Percentiles rank a stretch among this genome's conserved stretches.
Evolutionary conservation across 176 grass and related monocot genomes (phyloP).

Genomic region (Elaeis guineensis): DNA sequence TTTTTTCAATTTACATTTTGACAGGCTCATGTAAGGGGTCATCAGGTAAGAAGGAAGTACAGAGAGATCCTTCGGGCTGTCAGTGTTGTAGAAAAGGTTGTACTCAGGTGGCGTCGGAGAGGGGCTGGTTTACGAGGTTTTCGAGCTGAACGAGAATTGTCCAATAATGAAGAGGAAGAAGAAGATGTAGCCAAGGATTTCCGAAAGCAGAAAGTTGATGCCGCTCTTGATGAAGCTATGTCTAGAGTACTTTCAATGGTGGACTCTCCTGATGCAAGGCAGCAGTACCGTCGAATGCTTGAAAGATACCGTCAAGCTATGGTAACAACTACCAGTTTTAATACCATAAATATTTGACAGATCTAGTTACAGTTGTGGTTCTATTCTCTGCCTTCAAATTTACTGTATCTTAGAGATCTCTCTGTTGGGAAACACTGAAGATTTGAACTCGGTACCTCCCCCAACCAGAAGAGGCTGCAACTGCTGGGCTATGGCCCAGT

Average conservation of each 20-base stretch:
- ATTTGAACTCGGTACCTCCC: too few relatives aligned
- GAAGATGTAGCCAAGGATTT: constrained; percentile 75
- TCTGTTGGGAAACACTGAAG: too few relatives aligned
- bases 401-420: too few relatives aligned
- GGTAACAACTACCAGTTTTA: constrained; percentile 21
- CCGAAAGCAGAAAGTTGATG: constrained; percentile 82
- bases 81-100: constrained; percentile 80
- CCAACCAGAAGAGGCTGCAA: too few relatives aligned
- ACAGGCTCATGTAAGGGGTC: constrained; percentile 90
- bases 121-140: constrained; percentile 77
- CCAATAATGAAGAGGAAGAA: constrained; percentile 39
- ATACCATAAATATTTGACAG: not conserved
- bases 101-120: constrained; percentile 92
- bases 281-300: constrained; percentile 91
- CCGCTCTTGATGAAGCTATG: constrained; percentile 63
- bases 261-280: constrained; percentile 65
- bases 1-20: not conserved
- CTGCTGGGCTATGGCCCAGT: too few relatives aligned
- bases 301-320: constrained; percentile 74
- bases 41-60: constrained; percentile 94
- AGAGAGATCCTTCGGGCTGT: constrained; percentile 70
- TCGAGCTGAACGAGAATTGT: constrained; percentile 48
- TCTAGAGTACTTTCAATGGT: constrained; percentile 89
- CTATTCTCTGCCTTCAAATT: too few relatives aligned
- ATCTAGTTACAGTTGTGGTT: too few relatives aligned